A percentile compares a stretch with the other conserved stretches of the same genome.
Conservation (phyloP, 2,329 filamentous ascomycete genomes). For the Paramyrothecium sp. region DNA sequence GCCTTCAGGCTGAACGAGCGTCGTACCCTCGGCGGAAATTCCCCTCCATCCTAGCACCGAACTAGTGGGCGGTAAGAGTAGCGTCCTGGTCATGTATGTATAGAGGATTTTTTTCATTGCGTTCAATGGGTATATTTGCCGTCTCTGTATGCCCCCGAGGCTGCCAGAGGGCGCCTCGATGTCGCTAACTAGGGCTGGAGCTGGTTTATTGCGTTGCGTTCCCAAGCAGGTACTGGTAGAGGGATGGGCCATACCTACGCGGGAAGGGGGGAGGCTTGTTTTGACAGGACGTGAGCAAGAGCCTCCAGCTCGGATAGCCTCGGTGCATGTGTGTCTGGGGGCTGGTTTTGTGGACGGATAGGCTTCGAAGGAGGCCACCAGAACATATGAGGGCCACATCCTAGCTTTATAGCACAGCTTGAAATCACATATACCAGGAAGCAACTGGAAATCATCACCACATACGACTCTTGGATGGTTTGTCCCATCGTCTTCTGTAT, state of each 20-base stretch:
- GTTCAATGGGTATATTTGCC: too few relatives aligned
- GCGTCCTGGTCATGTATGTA: not conserved
- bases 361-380: conserved; percentile 18
- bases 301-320: conserved; percentile 13
- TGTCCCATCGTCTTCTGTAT: too few relatives aligned
- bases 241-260: too few relatives aligned
- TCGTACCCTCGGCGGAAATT: conserved; percentile 18
- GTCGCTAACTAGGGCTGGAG: too few relatives aligned
- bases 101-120: not conserved
- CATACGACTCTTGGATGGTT: conserved; percentile 39
- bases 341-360: conserved; percentile 46
- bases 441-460: conserved; percentile 21
- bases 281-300: too few relatives aligned
- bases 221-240: too few relatives aligned
- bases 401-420: conserved; percentile 38
- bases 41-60: conserved; percentile 19
- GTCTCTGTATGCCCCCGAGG: too few relatives aligned
- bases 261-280: too few relatives aligned
- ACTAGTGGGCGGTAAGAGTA: not conserved
- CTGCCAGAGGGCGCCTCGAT: too few relatives aligned
- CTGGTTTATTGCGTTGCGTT: too few relatives aligned
- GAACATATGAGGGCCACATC: conserved; percentile 34
- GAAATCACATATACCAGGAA: conserved; percentile 33
- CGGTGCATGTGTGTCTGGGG: conserved; percentile 32
- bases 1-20: conserved; percentile 60